Percentiles rank a stretch among this genome's conserved stretches.
These are phyloP conservation scores for Backusella mclennaniae DNA, from an alignment of 192 early-diverging fungal species.

Conservation along the genomic window DNA sequence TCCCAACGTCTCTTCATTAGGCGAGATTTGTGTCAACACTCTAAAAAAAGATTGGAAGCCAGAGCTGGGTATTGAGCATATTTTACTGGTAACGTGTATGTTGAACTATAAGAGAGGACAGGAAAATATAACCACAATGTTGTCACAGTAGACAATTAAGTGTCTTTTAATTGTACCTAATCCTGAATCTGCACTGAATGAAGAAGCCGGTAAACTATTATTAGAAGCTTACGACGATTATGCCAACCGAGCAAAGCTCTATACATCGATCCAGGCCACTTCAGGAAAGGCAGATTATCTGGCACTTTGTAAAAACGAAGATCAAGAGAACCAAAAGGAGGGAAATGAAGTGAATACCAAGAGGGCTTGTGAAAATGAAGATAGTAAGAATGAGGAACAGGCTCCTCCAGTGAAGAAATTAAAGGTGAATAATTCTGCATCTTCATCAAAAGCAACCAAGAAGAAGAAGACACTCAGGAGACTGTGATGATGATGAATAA, in stretches of 20 bases:
- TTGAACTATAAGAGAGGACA: not conserved
- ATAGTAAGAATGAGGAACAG: not conserved
- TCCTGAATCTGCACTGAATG: constrained; percentile 93
- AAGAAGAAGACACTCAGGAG: not conserved
- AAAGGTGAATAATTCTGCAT: not conserved
- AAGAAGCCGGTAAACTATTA: constrained; percentile 89
- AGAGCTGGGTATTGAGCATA: constrained; percentile 77
- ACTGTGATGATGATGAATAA: not conserved
- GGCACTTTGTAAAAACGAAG: not conserved
- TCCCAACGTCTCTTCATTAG: constrained; percentile 85
- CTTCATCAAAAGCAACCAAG: not conserved
- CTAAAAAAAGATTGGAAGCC: constrained; percentile 97
- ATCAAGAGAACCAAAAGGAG: not conserved
- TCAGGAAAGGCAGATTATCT: constrained; percentile 26
- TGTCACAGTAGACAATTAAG: constrained; percentile 80
- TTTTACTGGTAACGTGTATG: constrained; percentile 67
- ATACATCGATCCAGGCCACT: constrained; percentile 80
- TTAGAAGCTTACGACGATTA: constrained; percentile 87
- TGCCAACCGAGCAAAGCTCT: constrained; percentile 72
- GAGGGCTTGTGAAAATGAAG: not conserved
- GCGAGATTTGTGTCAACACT: constrained; percentile 95
- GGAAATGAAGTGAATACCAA: not conserved
- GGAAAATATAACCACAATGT: not conserved
- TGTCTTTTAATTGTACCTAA: constrained; percentile 94
- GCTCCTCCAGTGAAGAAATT: not conserved